A percentile compares a stretch with the other conserved stretches of the same genome.
Evolutionary conservation across 495 filamentous ascomycete genomes (phyloP).

Genomic region (Cladorrhinum samala): DNA sequence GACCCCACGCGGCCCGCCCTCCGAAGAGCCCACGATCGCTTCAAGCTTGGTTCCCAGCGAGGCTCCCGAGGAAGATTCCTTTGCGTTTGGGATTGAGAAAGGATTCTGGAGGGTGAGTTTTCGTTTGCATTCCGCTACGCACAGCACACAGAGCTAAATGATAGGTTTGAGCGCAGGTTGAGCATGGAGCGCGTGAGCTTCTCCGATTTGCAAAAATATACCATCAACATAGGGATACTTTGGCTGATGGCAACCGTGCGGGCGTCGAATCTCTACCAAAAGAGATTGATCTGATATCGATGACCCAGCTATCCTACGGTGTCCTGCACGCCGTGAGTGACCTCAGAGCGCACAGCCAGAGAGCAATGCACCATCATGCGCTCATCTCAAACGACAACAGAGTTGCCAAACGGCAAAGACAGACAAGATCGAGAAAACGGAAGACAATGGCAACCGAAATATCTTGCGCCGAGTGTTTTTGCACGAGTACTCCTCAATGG

Average conservation of each 20-base stretch:
- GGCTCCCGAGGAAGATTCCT: neutral
- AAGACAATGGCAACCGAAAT: neutral
- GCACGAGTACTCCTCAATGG: constrained; percentile 12
- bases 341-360: constrained; percentile 12
- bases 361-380: neutral
- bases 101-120: constrained; percentile 16
- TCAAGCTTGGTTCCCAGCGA: neutral
- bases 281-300: constrained; percentile 18
- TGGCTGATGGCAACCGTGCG: neutral
- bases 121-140: neutral
- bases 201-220: constrained; percentile 13
- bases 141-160: neutral
- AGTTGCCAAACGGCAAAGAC: neutral
- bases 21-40: too few species aligned
- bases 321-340: constrained; percentile 16
- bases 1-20: too few species aligned
- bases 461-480: constrained; percentile 11
- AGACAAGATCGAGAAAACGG: neutral
- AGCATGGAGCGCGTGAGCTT: constrained; percentile 14
- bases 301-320: constrained; percentile 17
- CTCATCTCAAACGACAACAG: neutral
- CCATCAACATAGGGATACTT: neutral
- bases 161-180: constrained; percentile 10
- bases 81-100: constrained; percentile 15
- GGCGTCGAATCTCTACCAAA: constrained; percentile 3